Conservation (phyloP, 2,329 filamentous ascomycete species). For the Esteya vermicola region DNA sequence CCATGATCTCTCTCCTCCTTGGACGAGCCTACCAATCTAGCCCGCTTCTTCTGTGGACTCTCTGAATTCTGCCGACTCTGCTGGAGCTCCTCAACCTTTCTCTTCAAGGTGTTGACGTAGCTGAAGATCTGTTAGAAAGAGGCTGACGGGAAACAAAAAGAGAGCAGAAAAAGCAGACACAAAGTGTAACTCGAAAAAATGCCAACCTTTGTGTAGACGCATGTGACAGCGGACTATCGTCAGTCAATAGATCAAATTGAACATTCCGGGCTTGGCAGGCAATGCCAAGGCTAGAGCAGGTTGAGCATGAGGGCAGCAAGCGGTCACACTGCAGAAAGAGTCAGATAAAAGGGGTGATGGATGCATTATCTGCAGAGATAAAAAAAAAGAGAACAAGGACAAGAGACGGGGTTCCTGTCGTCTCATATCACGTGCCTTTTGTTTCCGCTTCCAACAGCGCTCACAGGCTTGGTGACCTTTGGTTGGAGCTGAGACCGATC, state of each 20-base stretch:
- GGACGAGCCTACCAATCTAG: no score
- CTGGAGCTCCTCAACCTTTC: not conserved
- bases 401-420: no score
- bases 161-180: not conserved
- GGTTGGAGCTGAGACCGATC: not conserved
- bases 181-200: not conserved
- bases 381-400: no score
- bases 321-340: not conserved
- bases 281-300: constrained; percentile 3
- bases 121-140: not conserved
- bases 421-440: constrained; percentile 12
- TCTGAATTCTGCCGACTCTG: not conserved
- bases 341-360: no score
- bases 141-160: no score
- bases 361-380: no score
- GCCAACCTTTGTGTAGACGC: not conserved
- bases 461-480: constrained; percentile 15
- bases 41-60: not conserved
- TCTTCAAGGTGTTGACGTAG: not conserved
- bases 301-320: constrained; percentile 2
- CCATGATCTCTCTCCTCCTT: no score
- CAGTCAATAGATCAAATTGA: constrained; percentile 1
- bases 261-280: constrained; percentile 3
- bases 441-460: constrained; percentile 18
- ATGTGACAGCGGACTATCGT: constrained; percentile 1